These are phyloP conservation scores for Zizania latifolia DNA, from an alignment of 176 grass and related monocot species.

Conservation along the genomic window DNA sequence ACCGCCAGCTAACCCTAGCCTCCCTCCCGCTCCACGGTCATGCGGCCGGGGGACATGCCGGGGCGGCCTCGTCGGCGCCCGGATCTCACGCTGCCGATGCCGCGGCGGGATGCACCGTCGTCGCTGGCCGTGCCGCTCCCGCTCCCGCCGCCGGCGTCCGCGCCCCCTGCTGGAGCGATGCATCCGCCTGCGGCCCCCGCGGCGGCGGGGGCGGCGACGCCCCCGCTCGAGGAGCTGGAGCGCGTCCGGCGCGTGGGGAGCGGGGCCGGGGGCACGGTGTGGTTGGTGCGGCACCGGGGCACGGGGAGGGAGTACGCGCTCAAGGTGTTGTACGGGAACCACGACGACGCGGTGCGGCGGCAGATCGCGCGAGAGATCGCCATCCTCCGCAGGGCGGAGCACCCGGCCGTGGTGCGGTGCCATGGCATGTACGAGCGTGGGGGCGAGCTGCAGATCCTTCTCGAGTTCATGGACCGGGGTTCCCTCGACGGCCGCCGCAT, in stretches of 20 bases:
- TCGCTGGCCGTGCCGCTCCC: slow-evolving; percentile 54
- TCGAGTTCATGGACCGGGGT: slow-evolving; percentile 89
- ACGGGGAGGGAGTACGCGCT: slow-evolving; percentile 46
- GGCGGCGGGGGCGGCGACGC: background rate
- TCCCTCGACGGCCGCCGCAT: slow-evolving; percentile 80
- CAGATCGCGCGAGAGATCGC: slow-evolving; percentile 86
- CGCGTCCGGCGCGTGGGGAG: slow-evolving; percentile 71
- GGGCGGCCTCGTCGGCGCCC: slow-evolving; percentile 43
- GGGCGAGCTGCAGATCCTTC: slow-evolving; percentile 86
- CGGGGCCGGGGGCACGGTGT: slow-evolving; percentile 65
- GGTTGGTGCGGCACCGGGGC: slow-evolving; percentile 53
- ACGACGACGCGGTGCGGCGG: slow-evolving; percentile 56
- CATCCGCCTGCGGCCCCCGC: background rate
- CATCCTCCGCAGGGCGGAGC: slow-evolving; percentile 69
- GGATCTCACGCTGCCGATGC: slow-evolving; percentile 60
- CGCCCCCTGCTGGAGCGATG: background rate
- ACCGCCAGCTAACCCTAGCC: background rate
- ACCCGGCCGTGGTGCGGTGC: slow-evolving; percentile 71
- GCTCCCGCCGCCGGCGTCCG: slow-evolving; percentile 14
- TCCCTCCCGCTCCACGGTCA: slow-evolving; percentile 8
- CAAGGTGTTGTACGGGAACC: slow-evolving; percentile 80
- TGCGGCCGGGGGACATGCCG: slow-evolving; percentile 17
- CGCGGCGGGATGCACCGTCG: slow-evolving; percentile 39
- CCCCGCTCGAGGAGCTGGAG: slow-evolving; percentile 56
- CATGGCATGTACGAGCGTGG: slow-evolving; percentile 91